Percentiles rank a stretch among this genome's conserved stretches.
Conservation (phyloP, 805 yeast species). For the Nakazawaea ishiwadae region DNA sequence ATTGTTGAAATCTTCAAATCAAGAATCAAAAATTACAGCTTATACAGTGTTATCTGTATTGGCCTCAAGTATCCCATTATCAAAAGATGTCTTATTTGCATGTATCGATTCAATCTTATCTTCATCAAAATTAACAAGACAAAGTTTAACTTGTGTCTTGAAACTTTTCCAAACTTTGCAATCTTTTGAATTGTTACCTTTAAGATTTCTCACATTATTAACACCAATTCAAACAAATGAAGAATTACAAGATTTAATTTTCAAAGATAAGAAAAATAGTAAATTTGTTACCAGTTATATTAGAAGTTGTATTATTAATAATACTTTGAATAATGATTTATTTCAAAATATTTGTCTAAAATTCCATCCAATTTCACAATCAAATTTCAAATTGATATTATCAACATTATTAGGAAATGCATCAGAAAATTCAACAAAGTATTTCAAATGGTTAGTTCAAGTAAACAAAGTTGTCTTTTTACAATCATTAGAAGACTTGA, state of each 20-base stretch:
- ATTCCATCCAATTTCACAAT: slow-evolving; percentile 14
- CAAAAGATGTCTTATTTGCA: slow-evolving; percentile 51
- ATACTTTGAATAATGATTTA: slow-evolving; percentile 11
- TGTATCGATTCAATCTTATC: slow-evolving; percentile 52
- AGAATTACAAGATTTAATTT: slow-evolving; percentile 9
- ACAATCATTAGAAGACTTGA: slow-evolving; percentile 30
- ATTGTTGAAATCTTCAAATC: slow-evolving; percentile 39
- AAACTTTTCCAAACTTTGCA: slow-evolving; percentile 46
- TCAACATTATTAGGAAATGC: slow-evolving; percentile 18
- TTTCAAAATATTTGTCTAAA: slow-evolving; percentile 11
- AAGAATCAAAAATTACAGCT: slow-evolving; percentile 75
- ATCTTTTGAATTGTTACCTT: slow-evolving; percentile 24
- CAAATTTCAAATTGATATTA: slow-evolving; percentile 21
- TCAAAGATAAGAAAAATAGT: slow-evolving; percentile 11
- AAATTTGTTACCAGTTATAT: slow-evolving; percentile 25
- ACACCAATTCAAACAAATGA: background rate
- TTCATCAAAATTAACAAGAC: slow-evolving; percentile 22
- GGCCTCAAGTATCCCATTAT: slow-evolving; percentile 65
- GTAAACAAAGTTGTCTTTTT: slow-evolving; percentile 33
- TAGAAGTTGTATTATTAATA: slow-evolving; percentile 20
- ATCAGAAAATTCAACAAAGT: slow-evolving; percentile 18
- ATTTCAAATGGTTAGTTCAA: slow-evolving; percentile 32
- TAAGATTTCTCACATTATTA: slow-evolving; percentile 13
- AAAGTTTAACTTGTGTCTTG: slow-evolving; percentile 42
- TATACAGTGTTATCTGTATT: slow-evolving; percentile 79